Evolutionary conservation across 2,329 filamentous ascomycete genomes (phyloP).

Genomic region (Penicillium sp.): DNA sequence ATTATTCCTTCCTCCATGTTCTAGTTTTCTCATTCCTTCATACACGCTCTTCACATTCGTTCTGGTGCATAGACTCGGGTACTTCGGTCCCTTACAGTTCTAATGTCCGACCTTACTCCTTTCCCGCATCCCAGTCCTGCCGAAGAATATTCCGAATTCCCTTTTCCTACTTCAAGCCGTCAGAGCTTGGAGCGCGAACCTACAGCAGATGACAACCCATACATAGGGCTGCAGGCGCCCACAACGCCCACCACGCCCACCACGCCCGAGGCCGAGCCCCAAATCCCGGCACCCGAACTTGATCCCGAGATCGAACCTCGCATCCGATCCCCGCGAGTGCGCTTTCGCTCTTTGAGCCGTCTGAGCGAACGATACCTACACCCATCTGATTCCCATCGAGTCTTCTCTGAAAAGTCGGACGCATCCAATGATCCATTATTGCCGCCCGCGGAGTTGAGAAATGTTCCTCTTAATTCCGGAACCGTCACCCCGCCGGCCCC

Average conservation of each 20-base stretch:
- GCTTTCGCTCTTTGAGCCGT: conserved; percentile 21
- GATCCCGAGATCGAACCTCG: conserved; percentile 1
- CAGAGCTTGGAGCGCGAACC: conserved; percentile 18
- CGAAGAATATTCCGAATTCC: conserved; percentile 24
- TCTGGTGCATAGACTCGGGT: neutral
- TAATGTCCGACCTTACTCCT: conserved; percentile 18
- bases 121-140: conserved; percentile 22
- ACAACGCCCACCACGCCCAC: neutral
- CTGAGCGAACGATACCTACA: conserved; percentile 10
- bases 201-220: conserved; percentile 17
- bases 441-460: conserved; percentile 11
- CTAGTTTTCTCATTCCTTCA: neutral
- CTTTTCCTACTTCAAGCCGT: conserved; percentile 12
- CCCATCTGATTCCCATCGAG: conserved; percentile 3
- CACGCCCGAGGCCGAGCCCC: neutral
- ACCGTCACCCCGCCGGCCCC: conserved; percentile 25
- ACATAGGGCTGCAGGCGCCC: neutral
- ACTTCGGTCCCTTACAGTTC: neutral
- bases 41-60: neutral
- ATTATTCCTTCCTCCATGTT: neutral
- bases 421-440: conserved; percentile 14
- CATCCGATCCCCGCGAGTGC: conserved; percentile 21
- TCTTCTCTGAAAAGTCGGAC: conserved; percentile 10
- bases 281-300: neutral
- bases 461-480: conserved; percentile 16